phyloP scores from a whole-genome alignment of 768 basidiomycete species.

The Mycena albidolilacea region DNA sequence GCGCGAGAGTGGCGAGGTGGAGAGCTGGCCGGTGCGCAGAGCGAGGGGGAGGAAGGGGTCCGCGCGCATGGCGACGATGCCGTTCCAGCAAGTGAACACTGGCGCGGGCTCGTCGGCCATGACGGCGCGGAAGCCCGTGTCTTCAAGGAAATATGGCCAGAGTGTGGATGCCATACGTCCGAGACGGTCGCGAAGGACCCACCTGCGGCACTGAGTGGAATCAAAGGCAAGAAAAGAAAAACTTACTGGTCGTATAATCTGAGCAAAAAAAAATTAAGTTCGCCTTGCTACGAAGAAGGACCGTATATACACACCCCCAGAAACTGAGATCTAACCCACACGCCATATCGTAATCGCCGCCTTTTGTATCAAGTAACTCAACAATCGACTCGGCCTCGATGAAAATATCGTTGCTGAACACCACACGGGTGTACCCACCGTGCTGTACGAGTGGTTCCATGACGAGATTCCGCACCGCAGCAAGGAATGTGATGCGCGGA shows the following conservation, averaged over 20 bases:
- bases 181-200: slow-evolving; percentile 52
- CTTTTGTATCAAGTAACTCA: slow-evolving; percentile 55
- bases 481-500: slow-evolving; percentile 55
- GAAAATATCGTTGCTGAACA: slow-evolving; percentile 61
- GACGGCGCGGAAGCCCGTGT: slow-evolving; percentile 32
- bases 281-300: neutral
- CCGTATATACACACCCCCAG: slow-evolving; percentile 45
- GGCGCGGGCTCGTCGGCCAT: slow-evolving; percentile 15
- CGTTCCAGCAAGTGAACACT: slow-evolving; percentile 38
- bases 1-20: slow-evolving; percentile 22
- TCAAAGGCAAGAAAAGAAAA: neutral
- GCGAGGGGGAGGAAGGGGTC: slow-evolving; percentile 55
- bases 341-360: slow-evolving; percentile 60
- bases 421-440: slow-evolving; percentile 55
- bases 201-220: slow-evolving; percentile 38
- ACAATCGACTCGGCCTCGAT: slow-evolving; percentile 57
- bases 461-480: slow-evolving; percentile 57
- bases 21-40: slow-evolving; percentile 50
- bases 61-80: slow-evolving; percentile 49
- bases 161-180: slow-evolving; percentile 45
- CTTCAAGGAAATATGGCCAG: slow-evolving; percentile 60
- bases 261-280: neutral
- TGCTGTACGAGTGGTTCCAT: slow-evolving; percentile 55
- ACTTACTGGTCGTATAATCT: neutral
- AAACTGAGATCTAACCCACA: slow-evolving; percentile 57